Base-by-base conservation (phyloP, 2,329 filamentous ascomycete species). In the Teratosphaeria nubilosa region DNA sequence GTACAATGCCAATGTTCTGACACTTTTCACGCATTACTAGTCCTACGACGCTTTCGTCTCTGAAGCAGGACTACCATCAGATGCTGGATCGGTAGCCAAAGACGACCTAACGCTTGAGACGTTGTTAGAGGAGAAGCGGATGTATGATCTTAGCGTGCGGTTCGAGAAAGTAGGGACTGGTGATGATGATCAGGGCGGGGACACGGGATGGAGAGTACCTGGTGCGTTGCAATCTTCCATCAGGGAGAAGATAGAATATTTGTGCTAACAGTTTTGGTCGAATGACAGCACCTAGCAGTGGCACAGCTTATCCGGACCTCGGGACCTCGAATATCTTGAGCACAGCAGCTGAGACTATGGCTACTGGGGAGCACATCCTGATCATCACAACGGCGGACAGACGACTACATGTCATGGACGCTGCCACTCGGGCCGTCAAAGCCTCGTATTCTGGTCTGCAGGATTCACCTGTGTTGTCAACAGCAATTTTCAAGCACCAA, bases 91-190 rank as follows among this genome's bases (percentile, higher is more conserved):
- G 9, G 66, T 70, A 3, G 68, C 71, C 11, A 73, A 72, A 54
- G 73, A 73, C 31, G 73, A 77, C 56, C 73, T 83, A 68, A 83
- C 82, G 2, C 77, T 86, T 56, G 82, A 86, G 64, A 73, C 77
- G 51, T 73, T 85, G n/a, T 72, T 86, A 7, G 76, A 83, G 54
- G 82, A 86, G 70, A 86, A 85, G 71, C 78, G 76, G 64, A 73
- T 72, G 0, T 85, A 81, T 63, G 83, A 86, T 64, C 67, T 81
- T 13, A 81, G 74, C 57, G 67, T 79, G 27, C 74, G 73, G 2
- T 84, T 83, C 60, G 82, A 85, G 65, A 82, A 80, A 65, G 68
- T 80, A 53, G 78, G 76, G 70, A 76, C n/a, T 53, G 51, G 16
- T 55, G 53, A 16, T 7, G 74, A 77, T 57, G 71, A 61, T 13